Percentiles rank a stretch among this genome's conserved stretches.
These are phyloP conservation scores for Daldinia childiae DNA, from an alignment of 495 filamentous ascomycete genomes.

Conservation along the genomic window DNA sequence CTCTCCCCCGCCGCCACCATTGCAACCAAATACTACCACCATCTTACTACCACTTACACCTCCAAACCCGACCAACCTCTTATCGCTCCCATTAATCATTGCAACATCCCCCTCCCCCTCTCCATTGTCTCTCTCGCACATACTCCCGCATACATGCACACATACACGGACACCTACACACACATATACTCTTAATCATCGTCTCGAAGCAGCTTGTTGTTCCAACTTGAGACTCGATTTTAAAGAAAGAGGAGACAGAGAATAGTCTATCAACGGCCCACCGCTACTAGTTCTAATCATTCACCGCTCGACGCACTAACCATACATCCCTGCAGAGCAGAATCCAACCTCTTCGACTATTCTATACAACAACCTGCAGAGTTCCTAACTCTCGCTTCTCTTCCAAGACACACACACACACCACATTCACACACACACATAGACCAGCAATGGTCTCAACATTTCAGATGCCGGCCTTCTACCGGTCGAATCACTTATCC, in stretches of 20 bases:
- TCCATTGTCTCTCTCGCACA: conserved; percentile 41
- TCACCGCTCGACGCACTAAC: conserved; percentile 52
- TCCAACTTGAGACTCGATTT: conserved; percentile 33
- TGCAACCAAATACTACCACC: conserved; percentile 42
- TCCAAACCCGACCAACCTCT: conserved; percentile 40
- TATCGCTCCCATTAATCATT: conserved; percentile 38
- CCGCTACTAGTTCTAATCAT: conserved; percentile 28
- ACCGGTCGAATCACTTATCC: conserved; percentile 68
- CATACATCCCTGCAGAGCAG: conserved; percentile 44
- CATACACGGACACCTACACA: conserved; percentile 14
- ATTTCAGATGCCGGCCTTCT: conserved; percentile 67
- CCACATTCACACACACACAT: conserved; percentile 37
- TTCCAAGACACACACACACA: conserved; percentile 10
- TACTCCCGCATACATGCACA: conserved; percentile 37
- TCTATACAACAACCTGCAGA: conserved; percentile 32
- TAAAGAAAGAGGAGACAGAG: conserved; percentile 30
- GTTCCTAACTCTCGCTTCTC: conserved; percentile 33
- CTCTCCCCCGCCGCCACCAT: conserved; percentile 52
- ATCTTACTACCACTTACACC: conserved; percentile 42
- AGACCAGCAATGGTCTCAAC: conserved; percentile 59
- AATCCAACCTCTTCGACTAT: conserved; percentile 42
- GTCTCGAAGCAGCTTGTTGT: conserved; percentile 31
- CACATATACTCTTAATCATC: conserved; percentile 40
- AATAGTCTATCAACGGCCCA: conserved; percentile 17
- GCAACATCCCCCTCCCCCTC: conserved; percentile 41